Conservation (phyloP, 805 yeast species). For the Yarrowia yakushimensis region DNA sequence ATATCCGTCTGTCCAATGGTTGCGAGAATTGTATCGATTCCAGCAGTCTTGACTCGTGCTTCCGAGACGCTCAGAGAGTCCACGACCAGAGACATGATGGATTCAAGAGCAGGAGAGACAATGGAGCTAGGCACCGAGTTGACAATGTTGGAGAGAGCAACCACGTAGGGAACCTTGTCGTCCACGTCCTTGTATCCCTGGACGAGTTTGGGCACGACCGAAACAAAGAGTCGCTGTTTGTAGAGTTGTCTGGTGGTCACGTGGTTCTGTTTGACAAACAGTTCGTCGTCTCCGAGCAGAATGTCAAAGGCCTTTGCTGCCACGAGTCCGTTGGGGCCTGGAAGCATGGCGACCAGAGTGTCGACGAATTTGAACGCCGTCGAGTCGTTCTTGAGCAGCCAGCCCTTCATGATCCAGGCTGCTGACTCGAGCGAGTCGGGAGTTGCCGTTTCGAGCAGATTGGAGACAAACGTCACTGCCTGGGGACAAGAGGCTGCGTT, state of each 20-base stretch:
- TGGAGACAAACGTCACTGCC: not conserved
- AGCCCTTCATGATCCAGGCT: conserved; percentile 72
- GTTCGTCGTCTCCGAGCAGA: conserved; percentile 61
- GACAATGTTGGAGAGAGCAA: conserved; percentile 64
- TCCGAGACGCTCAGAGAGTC: conserved; percentile 54
- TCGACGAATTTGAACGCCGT: conserved; percentile 39
- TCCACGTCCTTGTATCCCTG: conserved; percentile 41
- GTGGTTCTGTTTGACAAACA: conserved; percentile 53
- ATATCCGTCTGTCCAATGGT: conserved; percentile 54
- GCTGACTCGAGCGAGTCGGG: conserved; percentile 43
- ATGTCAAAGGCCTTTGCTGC: conserved; percentile 60
- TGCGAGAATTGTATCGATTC: conserved; percentile 56
- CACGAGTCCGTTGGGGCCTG: conserved; percentile 36
- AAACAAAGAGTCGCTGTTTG: conserved; percentile 74
- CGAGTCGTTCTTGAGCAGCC: conserved; percentile 55
- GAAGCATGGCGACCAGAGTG: conserved; percentile 38
- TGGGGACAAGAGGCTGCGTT: conserved; percentile 31
- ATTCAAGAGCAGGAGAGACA: conserved; percentile 58
- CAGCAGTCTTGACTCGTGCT: conserved; percentile 53
- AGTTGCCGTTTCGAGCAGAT: not conserved
- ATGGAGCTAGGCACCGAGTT: conserved; percentile 61
- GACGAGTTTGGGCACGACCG: conserved; percentile 55
- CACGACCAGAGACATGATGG: conserved; percentile 67
- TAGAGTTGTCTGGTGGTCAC: conserved; percentile 64
- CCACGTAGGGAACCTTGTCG: conserved; percentile 51